Evolutionary conservation across 78 protist species (phyloP).

Genomic region (Capsaspora owczarzaki): DNA sequence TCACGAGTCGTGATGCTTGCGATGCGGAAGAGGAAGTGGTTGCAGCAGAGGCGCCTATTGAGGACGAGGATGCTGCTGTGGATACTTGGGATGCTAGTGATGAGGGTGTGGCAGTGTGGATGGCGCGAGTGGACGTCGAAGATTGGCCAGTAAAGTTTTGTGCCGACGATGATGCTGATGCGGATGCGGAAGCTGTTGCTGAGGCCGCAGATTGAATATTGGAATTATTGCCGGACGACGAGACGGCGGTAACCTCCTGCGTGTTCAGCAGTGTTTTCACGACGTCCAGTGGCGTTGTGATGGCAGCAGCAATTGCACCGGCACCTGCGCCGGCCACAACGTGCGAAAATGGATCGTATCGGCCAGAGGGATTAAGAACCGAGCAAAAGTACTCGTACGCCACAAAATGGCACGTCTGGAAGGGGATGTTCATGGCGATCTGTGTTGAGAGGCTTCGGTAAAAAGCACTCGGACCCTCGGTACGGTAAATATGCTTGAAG

Average conservation of each 20-base stretch:
- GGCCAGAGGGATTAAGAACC: slow-evolving; percentile 18
- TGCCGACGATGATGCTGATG: no score
- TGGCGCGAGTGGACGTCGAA: no score
- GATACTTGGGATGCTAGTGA: no score
- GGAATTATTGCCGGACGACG: not conserved
- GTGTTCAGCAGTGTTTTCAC: slow-evolving; percentile 30
- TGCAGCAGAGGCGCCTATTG: no score
- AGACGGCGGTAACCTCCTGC: not conserved
- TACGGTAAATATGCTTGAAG: not conserved
- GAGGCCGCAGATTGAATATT: not conserved
- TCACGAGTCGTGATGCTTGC: no score
- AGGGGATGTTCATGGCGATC: slow-evolving; percentile 45
- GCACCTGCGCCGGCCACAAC: slow-evolving; percentile 45
- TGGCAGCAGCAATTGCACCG: slow-evolving; percentile 45
- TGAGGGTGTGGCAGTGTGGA: no score
- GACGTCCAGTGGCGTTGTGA: slow-evolving; percentile 51
- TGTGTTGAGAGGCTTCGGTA: slow-evolving; percentile 35
- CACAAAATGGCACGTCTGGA: slow-evolving; percentile 23
- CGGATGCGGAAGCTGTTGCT: no score
- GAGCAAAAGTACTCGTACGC: slow-evolving; percentile 26
- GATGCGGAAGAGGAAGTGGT: no score
- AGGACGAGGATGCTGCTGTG: no score
- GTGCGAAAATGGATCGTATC: not conserved
- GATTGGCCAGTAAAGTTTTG: no score
- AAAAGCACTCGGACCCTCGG: slow-evolving; percentile 41